Evolutionary conservation across 257 asterid species (phyloP).

Genomic region (Jacaranda mimosifolia): DNA sequence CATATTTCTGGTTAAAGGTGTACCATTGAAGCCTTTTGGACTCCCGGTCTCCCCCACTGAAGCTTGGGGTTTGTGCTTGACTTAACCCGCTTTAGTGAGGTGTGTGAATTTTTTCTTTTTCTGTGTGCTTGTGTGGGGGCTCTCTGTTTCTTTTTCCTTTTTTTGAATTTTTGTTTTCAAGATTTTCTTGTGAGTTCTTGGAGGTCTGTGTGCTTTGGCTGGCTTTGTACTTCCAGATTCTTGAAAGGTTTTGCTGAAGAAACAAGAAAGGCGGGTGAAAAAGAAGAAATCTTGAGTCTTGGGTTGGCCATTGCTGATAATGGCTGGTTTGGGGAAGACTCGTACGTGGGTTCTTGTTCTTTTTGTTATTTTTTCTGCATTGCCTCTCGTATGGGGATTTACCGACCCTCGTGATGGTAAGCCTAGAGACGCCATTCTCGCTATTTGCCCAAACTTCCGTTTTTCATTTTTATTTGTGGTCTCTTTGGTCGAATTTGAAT

Average conservation of each 20-base stretch:
- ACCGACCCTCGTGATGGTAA: slow-evolving; percentile 94
- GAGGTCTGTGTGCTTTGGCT: slow-evolving; percentile 16
- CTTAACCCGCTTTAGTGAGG: slow-evolving; percentile 46
- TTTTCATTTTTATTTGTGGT: not conserved
- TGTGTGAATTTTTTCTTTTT: not conserved
- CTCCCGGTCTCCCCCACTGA: slow-evolving; percentile 41
- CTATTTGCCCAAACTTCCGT: not conserved
- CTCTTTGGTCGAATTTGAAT: not conserved
- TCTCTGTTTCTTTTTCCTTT: slow-evolving; percentile 7
- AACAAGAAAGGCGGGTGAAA: slow-evolving; percentile 19
- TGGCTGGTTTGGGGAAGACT: slow-evolving; percentile 54
- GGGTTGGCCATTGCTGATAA: slow-evolving; percentile 43
- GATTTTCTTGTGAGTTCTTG: slow-evolving; percentile 24
- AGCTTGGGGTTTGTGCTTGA: slow-evolving; percentile 58
- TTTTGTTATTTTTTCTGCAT: slow-evolving; percentile 44
- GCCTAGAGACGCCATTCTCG: not conserved
- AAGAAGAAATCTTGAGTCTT: slow-evolving; percentile 31
- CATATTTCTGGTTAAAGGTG: slow-evolving; percentile 47
- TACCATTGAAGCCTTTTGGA: slow-evolving; percentile 56
- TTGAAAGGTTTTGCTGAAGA: slow-evolving; percentile 34
- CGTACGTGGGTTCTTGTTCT: slow-evolving; percentile 51
- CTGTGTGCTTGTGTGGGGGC: slow-evolving; percentile 3
- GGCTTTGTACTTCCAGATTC: slow-evolving; percentile 29
- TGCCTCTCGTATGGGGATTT: slow-evolving; percentile 55
- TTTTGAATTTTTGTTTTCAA: slow-evolving; percentile 15